Evolutionary conservation across 139 green algal genomes (phyloP), one percentile per base, ranked within the genome.

Genomic region (Micractinium conductrix): DNA sequence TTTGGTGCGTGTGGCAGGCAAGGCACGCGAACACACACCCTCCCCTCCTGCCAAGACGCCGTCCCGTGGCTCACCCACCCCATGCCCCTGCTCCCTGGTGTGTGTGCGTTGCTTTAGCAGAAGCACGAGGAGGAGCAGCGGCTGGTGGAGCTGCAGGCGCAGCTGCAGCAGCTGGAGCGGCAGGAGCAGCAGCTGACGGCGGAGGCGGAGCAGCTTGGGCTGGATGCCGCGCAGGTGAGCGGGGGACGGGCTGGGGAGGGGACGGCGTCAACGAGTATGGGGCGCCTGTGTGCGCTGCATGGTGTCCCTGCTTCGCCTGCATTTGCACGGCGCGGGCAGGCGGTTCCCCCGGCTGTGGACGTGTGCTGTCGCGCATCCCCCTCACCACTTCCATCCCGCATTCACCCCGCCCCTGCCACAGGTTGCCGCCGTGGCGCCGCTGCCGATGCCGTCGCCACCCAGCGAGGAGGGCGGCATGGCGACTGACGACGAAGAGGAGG

Each of bases 81-180:
- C 45, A n/a, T 67, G 28, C 73, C 73, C 17, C 26, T 37, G 21
- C 42, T 58, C 42, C 26, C 16, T 60, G 6, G 42, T 38, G 26
- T 19, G 37, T 30, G 21, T 12, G 30, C 63, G 6, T 22, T 44
- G n/a, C 48, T n/a, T n/a, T n/a, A 16, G 78, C 60, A 83, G 78
- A 83, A 83, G 62, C 42, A 60, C 33, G 78, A 83, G 62, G 62
- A 83, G 62, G 78, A 83, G 78, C 30, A 44, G 42, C 62, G 78
- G 42, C 43, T 84, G 79, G 38, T 40, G 17, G 79, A 84, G 63
- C 63, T 75, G 53, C 76, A 82, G 76, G 58, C 30, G 14, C 76
- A 84, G 79, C 63, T 84, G n/a, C n/a, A 62, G 63, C 63, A 75
- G n/a, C 79, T 84, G 69, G 81, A 86, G 81, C 63, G 48, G 72